Evolutionary conservation across 2,329 filamentous ascomycete genomes (phyloP).

Genomic region (Phialocephala subalpina): DNA sequence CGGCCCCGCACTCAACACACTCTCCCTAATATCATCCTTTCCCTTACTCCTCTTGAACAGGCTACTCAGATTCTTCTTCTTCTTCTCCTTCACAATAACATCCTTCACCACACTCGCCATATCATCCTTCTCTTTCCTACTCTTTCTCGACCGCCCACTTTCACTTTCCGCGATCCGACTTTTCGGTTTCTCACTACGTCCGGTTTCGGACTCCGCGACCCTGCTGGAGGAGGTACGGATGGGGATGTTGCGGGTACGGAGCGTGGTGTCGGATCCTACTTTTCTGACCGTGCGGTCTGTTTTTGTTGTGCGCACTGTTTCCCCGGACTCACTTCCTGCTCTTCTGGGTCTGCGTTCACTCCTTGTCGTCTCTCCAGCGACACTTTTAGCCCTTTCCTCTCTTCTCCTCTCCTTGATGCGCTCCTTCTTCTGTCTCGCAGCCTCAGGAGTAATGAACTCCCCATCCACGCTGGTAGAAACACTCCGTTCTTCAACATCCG

Average conservation of each 20-base stretch:
- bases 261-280: constrained; percentile 43
- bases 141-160: constrained; percentile 30
- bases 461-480: constrained; percentile 44
- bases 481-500: constrained; percentile 39
- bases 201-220: constrained; percentile 33
- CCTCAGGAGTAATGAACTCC: constrained; percentile 45
- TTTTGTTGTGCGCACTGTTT: constrained; percentile 7
- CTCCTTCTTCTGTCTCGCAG: constrained; percentile 38
- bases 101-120: constrained; percentile 43
- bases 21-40: constrained; percentile 31
- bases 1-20: constrained; percentile 7
- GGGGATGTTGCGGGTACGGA: constrained; percentile 21
- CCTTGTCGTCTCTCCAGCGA: constrained; percentile 27
- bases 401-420: constrained; percentile 34
- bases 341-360: constrained; percentile 23
- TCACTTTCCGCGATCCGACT: constrained; percentile 25
- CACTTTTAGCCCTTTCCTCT: constrained; percentile 32
- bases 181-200: constrained; percentile 32
- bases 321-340: constrained; percentile 22
- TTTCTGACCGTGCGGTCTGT: constrained; percentile 31
- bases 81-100: constrained; percentile 30
- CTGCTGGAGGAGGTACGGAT: constrained; percentile 23
- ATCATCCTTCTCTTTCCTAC: constrained; percentile 31
- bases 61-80: constrained; percentile 29
- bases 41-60: constrained; percentile 35